Base-by-base conservation (phyloP, 2,329 filamentous ascomycete species). In the Aaosphaeria pasadenensis region DNA sequence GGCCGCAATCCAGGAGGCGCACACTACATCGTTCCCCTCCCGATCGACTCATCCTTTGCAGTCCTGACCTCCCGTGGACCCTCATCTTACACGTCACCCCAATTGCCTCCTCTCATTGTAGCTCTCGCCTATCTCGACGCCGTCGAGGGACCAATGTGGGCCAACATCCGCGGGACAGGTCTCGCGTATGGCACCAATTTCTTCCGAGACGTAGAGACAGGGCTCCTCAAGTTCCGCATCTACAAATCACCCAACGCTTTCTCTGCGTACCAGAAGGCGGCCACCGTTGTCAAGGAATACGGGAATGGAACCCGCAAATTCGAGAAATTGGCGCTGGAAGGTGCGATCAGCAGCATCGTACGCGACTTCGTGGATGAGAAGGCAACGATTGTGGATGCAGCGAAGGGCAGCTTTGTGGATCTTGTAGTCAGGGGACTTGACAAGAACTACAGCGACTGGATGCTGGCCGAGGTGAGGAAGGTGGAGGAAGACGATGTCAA, bases 81-180 rank as follows among this genome's bases (percentile, higher is more conserved):
- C 11, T 80, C 82, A 28, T 89, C 86, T 0, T 91, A 87, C 63
- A 78, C 81, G 4, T 87, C 96, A 61, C 86, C 91, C 0, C 80
- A 83, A 11, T 77, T 97, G 1, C 91, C 94, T 0, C 86, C 91
- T 2, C 79, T 96, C 44, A 83, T 95, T 68, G 91, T 99, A 6
- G 91, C 92, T 1, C 83, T 91, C 43, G 85, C 91, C 17, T 97
- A 96, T 66, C 86, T 99, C 51, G 91, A 96, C 64, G 86, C 91
- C 1, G 88, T 95, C 13, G 94, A 99, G 71, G 94, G 94, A 0
- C 94, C 94, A 1, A 82, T 99, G 31, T 97, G 94, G 92, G 87
- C 87, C 54, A 89, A 90, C 0, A 88, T 97, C 43, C 89, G 94
- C 42, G 94, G 94, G 47, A 94, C 89, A 39, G 94, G 94, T 40